Conservation (phyloP, 2,329 filamentous ascomycete species). For the Aspergillus caelatus region DNA sequence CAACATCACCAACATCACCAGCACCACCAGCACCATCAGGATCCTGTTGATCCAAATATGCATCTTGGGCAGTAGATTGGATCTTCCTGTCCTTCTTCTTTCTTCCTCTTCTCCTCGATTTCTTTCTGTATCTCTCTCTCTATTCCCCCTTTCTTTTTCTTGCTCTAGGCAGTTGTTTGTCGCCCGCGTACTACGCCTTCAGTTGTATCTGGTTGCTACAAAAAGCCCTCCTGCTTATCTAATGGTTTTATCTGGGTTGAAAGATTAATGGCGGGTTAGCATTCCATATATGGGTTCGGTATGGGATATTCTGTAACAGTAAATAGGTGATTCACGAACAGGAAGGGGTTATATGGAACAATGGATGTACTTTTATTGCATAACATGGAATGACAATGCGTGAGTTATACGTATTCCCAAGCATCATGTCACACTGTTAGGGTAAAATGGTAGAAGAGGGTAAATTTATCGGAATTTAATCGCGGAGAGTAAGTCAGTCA, state of each 20-base stretch:
- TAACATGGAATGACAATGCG: background rate
- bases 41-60: conserved; percentile 40
- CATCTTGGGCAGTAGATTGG: conserved; percentile 33
- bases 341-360: background rate
- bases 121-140: background rate
- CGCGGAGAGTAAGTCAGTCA: background rate
- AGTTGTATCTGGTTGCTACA: background rate
- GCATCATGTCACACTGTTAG: background rate
- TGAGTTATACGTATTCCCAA: background rate
- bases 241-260: background rate
- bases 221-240: background rate
- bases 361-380: background rate
- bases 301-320: conserved; percentile 1
- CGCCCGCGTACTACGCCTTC: background rate
- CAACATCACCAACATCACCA: conserved; percentile 30
- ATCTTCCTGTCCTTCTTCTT: background rate
- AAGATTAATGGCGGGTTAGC: background rate
- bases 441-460: background rate
- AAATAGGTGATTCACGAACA: background rate
- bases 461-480: background rate
- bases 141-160: background rate
- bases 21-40: conserved; percentile 26
- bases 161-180: background rate
- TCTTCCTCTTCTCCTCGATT: background rate
- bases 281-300: background rate